Evolutionary conservation across 345 rosid species (phyloP).

Genomic region (Cardiospermum halicacabum): DNA sequence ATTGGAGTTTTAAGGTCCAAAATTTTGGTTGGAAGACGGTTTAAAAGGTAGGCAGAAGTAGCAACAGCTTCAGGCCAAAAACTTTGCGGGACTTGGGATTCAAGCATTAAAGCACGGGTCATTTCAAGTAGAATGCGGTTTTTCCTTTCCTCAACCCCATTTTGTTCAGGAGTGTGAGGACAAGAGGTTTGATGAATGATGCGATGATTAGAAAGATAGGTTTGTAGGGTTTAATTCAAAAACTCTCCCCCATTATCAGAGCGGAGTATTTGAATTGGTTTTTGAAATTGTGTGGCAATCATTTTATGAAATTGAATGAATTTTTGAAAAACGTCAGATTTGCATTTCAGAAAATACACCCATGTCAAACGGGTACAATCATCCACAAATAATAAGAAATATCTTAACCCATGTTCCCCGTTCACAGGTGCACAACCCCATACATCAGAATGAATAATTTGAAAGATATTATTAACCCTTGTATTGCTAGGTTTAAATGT

Average conservation of each 20-base stretch:
- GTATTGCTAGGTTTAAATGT: not conserved
- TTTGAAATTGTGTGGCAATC: not conserved
- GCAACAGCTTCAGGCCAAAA: not conserved
- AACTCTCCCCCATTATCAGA: not conserved
- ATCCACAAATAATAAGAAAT: constrained; percentile 14
- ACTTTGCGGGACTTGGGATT: not conserved
- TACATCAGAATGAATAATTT: constrained; percentile 1
- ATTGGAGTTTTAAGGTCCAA: not conserved
- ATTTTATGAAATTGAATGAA: not conserved
- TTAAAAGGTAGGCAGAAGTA: not conserved
- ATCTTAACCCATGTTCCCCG: not conserved
- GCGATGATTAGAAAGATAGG: not conserved
- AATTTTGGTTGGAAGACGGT: not conserved
- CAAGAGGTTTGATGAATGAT: constrained; percentile 5
- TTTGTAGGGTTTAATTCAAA: no score
- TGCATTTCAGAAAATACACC: not conserved
- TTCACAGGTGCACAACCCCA: not conserved
- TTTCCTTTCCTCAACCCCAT: not conserved
- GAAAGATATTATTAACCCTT: not conserved
- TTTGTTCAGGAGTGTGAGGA: constrained; percentile 8
- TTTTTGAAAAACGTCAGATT: not conserved
- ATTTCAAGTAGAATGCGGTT: not conserved
- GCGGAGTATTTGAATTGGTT: not conserved
- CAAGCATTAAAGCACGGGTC: not conserved
- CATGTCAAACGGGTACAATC: constrained; percentile 4